A percentile compares a stretch with the other conserved stretches of the same genome.
Conservation (phyloP, 2,329 filamentous ascomycete species). For the Alternaria arbusti region DNA sequence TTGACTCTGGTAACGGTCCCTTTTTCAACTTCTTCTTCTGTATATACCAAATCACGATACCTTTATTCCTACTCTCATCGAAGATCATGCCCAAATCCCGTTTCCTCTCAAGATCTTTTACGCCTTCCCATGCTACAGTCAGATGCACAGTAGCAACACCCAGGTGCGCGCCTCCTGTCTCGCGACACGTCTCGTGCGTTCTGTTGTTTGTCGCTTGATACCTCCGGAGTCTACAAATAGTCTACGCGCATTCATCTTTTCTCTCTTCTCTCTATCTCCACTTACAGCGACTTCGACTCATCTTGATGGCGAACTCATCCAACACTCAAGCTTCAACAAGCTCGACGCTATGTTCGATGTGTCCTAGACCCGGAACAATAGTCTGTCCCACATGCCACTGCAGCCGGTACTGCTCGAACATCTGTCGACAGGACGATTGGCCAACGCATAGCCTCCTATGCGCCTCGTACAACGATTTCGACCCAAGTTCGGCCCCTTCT, state of each 20-base stretch:
- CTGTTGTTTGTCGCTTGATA: too few relatives aligned
- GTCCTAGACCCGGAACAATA: neutral
- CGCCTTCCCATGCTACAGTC: too few relatives aligned
- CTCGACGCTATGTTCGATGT: neutral
- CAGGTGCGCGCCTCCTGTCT: too few relatives aligned
- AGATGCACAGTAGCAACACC: too few relatives aligned
- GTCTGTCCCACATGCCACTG: neutral
- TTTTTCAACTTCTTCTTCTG: neutral
- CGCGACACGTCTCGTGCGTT: too few relatives aligned
- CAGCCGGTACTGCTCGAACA: neutral
- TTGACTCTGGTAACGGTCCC: neutral
- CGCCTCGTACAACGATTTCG: neutral
- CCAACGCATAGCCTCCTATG: neutral
- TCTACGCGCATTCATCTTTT: too few relatives aligned
- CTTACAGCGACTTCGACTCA: too few relatives aligned
- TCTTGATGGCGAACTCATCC: neutral
- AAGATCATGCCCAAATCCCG: too few relatives aligned
- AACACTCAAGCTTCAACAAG: neutral
- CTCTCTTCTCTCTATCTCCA: too few relatives aligned
- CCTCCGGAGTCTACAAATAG: too few relatives aligned
- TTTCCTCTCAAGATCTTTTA: too few relatives aligned
- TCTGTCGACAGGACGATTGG: neutral
- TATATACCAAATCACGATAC: neutral
- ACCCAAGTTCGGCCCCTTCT: neutral
- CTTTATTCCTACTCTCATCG: neutral